phyloP scores from a whole-genome alignment of 352 stramenopile species.

The Pilasporangium apinafurcum region DNA sequence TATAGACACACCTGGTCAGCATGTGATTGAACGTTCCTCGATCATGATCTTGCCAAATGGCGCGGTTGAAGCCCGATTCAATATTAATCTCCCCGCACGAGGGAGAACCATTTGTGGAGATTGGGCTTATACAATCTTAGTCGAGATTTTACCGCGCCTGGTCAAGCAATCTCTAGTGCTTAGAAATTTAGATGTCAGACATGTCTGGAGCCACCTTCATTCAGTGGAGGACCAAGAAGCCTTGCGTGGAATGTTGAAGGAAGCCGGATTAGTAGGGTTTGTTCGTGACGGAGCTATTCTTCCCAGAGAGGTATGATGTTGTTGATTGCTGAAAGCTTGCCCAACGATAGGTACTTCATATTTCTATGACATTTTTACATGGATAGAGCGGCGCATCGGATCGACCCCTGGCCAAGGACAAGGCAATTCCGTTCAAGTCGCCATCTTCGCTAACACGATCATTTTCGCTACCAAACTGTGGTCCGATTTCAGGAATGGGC shows the following conservation, averaged over 20 bases:
- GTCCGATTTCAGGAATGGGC: constrained; percentile 89
- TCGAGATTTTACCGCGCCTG: constrained; percentile 83
- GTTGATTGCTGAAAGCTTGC: neutral
- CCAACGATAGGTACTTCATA: neutral
- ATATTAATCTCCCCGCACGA: constrained; percentile 92
- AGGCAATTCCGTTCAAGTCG: constrained; percentile 80
- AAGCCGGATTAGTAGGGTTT: constrained; percentile 87
- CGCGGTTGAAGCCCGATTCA: constrained; percentile 91
- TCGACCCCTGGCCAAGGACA: constrained; percentile 26
- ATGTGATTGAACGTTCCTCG: constrained; percentile 92
- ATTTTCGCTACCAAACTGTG: constrained; percentile 87
- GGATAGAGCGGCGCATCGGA: constrained; percentile 53
- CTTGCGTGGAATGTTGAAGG: constrained; percentile 80
- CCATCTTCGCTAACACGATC: constrained; percentile 67
- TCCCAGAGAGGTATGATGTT: constrained; percentile 49
- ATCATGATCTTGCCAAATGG: constrained; percentile 75
- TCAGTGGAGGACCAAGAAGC: constrained; percentile 92
- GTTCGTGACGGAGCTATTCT: constrained; percentile 91
- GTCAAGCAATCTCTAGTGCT: constrained; percentile 79
- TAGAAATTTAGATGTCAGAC: constrained; percentile 47
- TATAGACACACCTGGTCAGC: constrained; percentile 90
- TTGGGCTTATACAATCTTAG: constrained; percentile 90
- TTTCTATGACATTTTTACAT: neutral
- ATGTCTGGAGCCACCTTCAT: constrained; percentile 84
- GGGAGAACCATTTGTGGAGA: constrained; percentile 92